phyloP scores from a whole-genome alignment of 1,284 basidiomycete genomes.

The Ceratobasidium theobromae region DNA sequence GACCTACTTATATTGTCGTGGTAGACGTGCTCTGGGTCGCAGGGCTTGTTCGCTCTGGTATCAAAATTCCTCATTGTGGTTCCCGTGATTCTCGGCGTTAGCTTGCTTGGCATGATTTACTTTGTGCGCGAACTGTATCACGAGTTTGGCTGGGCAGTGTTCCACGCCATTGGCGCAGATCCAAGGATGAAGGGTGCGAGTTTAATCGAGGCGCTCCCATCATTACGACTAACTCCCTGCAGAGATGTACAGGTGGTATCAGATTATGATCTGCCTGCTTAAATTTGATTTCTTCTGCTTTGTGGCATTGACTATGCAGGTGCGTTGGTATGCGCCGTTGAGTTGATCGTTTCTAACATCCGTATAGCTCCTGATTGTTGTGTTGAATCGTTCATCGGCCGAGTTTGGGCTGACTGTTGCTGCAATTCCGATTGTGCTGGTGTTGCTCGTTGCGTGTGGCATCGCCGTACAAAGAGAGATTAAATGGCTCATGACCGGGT shows the following conservation, averaged over 20 bases:
- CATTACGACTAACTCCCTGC: conserved; percentile 2
- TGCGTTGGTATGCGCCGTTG: conserved; percentile 39
- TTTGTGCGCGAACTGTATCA: conserved; percentile 48
- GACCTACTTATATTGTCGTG: not conserved
- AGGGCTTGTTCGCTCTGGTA: conserved; percentile 50
- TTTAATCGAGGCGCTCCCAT: not conserved
- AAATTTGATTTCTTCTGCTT: conserved; percentile 89
- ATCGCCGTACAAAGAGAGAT: conserved; percentile 75
- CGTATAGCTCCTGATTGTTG: conserved; percentile 68
- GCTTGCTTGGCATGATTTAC: conserved; percentile 47
- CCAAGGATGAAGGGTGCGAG: conserved; percentile 65
- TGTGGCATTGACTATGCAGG: conserved; percentile 82
- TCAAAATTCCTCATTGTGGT: conserved; percentile 49
- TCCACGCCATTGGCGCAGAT: conserved; percentile 71
- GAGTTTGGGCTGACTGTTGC: conserved; percentile 80
- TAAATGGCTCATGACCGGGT: conserved; percentile 72
- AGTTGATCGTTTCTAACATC: not conserved
- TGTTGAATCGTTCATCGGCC: conserved; percentile 59
- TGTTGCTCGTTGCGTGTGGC: conserved; percentile 65
- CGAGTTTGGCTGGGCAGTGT: conserved; percentile 77
- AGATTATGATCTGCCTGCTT: conserved; percentile 79
- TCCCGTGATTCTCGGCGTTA: conserved; percentile 46
- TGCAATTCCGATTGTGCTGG: conserved; percentile 76
- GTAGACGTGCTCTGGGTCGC: conserved; percentile 44
- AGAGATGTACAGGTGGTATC: conserved; percentile 84